A percentile compares a stretch with the other conserved stretches of the same genome.
Evolutionary conservation across 129 eudicot genomes (phyloP).

Genomic region (Chrysanthemum makinoi): DNA sequence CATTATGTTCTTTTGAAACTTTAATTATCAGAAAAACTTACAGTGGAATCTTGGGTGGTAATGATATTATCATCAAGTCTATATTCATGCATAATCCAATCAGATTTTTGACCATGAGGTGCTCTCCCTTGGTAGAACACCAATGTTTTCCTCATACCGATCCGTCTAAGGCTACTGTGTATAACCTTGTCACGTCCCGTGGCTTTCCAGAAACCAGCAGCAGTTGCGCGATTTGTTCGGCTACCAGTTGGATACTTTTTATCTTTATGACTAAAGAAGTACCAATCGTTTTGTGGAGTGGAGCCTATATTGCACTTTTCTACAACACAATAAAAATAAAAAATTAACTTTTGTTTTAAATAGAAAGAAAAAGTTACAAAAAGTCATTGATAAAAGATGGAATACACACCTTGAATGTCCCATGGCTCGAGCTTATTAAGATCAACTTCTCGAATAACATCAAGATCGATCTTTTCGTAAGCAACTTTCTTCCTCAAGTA

Average conservation of each 20-base stretch:
- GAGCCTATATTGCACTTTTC: constrained; percentile 74
- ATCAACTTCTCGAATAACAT: constrained; percentile 62
- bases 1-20: neutral
- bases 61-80: constrained; percentile 48
- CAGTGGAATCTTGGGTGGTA: constrained; percentile 29
- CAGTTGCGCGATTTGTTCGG: constrained; percentile 81
- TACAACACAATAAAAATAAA: constrained; percentile 22
- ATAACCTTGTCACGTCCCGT: constrained; percentile 83
- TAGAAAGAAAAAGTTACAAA: neutral
- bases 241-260: constrained; percentile 89
- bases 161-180: constrained; percentile 46
- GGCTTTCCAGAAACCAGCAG: constrained; percentile 91
- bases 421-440: constrained; percentile 73
- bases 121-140: constrained; percentile 90
- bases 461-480: constrained; percentile 54
- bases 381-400: neutral
- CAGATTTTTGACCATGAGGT: constrained; percentile 84
- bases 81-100: constrained; percentile 91
- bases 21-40: constrained; percentile 23
- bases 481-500: constrained; percentile 61
- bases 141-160: constrained; percentile 86
- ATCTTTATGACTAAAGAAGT: constrained; percentile 85
- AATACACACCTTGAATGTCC: constrained; percentile 55
- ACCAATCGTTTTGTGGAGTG: constrained; percentile 81
- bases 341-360: neutral